Conservation (phyloP, 106 monocot species). For the Amphibolis antarctica region DNA sequence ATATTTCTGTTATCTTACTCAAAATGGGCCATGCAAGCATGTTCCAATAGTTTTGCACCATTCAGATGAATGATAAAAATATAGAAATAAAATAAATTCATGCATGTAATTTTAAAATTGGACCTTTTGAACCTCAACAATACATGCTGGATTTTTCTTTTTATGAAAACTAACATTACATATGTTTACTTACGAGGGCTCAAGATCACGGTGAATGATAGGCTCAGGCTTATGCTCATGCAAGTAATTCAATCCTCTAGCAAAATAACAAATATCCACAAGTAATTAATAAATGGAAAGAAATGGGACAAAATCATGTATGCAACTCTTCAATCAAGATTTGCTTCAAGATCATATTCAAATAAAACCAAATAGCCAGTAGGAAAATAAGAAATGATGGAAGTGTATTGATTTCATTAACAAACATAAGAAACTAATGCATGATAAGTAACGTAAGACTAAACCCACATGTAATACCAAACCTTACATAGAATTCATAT, state of each 20-base stretch:
- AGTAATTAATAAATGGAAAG: background rate
- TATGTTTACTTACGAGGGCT: slow-evolving; percentile 70
- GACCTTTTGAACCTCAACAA: no score
- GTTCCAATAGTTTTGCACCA: slow-evolving; percentile 15
- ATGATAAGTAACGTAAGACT: no score
- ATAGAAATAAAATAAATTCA: background rate
- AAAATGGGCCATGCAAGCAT: slow-evolving; percentile 19
- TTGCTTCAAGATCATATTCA: background rate
- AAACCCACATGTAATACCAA: no score
- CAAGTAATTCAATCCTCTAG: slow-evolving; percentile 92
- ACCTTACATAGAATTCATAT: no score
- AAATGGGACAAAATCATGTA: background rate
- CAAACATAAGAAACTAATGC: no score
- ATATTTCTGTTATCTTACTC: slow-evolving; percentile 81
- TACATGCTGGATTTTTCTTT: no score
- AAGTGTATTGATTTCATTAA: no score
- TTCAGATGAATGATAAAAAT: slow-evolving; percentile 12
- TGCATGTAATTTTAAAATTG: background rate
- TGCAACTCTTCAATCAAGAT: background rate
- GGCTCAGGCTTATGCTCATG: slow-evolving; percentile 95
- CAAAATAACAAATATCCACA: background rate
- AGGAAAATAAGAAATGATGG: no score
- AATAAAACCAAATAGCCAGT: background rate
- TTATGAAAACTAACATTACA: background rate
- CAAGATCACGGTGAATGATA: slow-evolving; percentile 97